Base-by-base conservation (phyloP, 352 stramenopile species). In the Pythium phragmiticola region DNA sequence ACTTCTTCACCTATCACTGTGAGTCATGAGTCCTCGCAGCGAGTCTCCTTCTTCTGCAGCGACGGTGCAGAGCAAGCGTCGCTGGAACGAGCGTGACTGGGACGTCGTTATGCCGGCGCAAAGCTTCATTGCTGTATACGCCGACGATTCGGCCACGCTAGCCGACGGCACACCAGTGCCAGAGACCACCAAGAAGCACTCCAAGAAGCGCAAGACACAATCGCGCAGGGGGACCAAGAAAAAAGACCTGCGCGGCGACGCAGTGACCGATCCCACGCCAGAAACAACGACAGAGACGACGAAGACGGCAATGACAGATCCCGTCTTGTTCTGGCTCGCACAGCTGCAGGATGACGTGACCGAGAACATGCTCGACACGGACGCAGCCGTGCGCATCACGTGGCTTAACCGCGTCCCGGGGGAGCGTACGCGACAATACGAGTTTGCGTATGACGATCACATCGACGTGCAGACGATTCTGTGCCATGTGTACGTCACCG, bases 341-440 rank as follows among this genome's bases (percentile, higher is more conserved):
- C 67, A 89, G 65, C 65, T 92, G 59, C 77, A 84, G 51, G 84
- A 90, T 66, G 84, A 92, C 64, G 80, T 90, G 51, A 89, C 80
- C 47, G 74, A 85, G 34, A 68, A 80, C 46, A 89, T 92, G 81
- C 56, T 90, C 2, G 67, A 71, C 6, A 50, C 66, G 9, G 76
- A 82, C 46, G 78, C 65, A 0, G 59, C 39, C 8, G 81, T 92
- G 41, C 81, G 71, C 37, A 54, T 88, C 9, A 81, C 74, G 42
- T 92, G 83, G 80, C 72, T 90, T 41, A 85, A 89, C 61, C 70
- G 73, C 48, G 28, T 65, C 7, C 39, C 39, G 39, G 34, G 39
- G 1, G 39, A 46, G 17, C 39, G 19, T 12, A 12, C 6, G 14
- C 39, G 19, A 14, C 57, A 39, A 11, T 92, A 92, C 61, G 63